A percentile compares a stretch with the other conserved stretches of the same genome.
phyloP scores from a whole-genome alignment of 495 filamentous ascomycete genomes.

The Cryomyces antarcticus region DNA sequence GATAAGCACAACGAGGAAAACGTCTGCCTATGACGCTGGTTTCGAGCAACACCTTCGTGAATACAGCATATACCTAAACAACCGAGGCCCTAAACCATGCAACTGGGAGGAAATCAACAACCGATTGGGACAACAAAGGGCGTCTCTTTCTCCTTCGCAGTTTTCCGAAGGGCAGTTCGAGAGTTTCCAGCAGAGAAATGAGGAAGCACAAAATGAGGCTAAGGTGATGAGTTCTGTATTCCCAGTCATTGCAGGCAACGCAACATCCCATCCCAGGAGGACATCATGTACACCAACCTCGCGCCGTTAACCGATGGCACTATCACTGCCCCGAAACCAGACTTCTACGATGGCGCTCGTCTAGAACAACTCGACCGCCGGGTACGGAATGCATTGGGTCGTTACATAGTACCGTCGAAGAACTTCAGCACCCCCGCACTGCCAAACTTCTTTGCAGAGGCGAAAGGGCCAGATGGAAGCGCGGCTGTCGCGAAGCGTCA shows the following conservation, averaged over 20 bases:
- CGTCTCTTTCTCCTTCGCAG: conserved; percentile 21
- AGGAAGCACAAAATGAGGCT: conserved; percentile 15
- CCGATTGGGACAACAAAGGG: conserved; percentile 11
- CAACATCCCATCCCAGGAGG: conserved; percentile 5
- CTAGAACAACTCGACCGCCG: conserved; percentile 9
- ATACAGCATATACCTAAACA: conserved; percentile 12
- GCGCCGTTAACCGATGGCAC: conserved; percentile 12
- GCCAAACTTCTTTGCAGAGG: conserved; percentile 25
- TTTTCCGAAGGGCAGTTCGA: conserved; percentile 15
- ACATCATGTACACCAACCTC: conserved; percentile 18
- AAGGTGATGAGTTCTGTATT: conserved; percentile 16
- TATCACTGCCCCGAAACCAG: conserved; percentile 16
- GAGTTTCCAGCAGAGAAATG: conserved; percentile 13
- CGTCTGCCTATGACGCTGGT: conserved; percentile 11
- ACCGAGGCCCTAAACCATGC: conserved; percentile 2
- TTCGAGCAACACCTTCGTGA: conserved; percentile 22
- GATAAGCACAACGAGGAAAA: conserved; percentile 2
- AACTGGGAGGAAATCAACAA: conserved; percentile 16
- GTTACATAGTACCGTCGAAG: conserved; percentile 21
- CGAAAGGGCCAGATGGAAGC: conserved; percentile 18
- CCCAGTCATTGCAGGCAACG: conserved; percentile 17
- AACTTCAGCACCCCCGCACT: conserved; percentile 14
- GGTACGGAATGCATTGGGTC: conserved; percentile 10
- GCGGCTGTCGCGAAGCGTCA: conserved; percentile 18
- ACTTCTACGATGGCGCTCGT: conserved; percentile 22